phyloP scores from a whole-genome alignment of 2,329 filamentous ascomycete genomes.

The Coniochaeta prunicola region DNA sequence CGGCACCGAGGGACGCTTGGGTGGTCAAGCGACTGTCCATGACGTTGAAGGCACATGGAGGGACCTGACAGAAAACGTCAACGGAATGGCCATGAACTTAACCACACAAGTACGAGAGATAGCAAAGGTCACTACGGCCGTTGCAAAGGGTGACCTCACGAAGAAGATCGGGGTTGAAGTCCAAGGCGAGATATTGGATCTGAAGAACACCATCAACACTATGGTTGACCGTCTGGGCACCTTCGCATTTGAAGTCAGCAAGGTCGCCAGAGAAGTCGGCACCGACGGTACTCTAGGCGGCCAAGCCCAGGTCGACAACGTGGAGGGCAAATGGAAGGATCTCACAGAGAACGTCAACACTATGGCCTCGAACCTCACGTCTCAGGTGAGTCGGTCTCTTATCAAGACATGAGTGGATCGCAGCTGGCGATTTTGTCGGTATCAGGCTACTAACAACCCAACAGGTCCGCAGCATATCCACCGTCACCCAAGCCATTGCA shows the following conservation, averaged over 20 bases:
- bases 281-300: constrained; percentile 92
- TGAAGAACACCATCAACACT: constrained; percentile 97
- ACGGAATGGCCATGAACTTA: constrained; percentile 97
- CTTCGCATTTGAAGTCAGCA: constrained; percentile 94
- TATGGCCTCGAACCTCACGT: constrained; percentile 61
- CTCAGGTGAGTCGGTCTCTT: constrained; percentile 39
- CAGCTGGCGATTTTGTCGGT: no score
- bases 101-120: constrained; percentile 98
- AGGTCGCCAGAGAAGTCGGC: constrained; percentile 90
- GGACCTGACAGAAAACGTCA: constrained; percentile 90
- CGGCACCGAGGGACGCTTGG: constrained; percentile 88
- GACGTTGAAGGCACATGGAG: constrained; percentile 97
- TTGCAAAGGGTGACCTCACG: constrained; percentile 87
- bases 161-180: constrained; percentile 95
- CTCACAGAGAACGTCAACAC: constrained; percentile 86
- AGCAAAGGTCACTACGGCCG: constrained; percentile 90
- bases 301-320: constrained; percentile 87
- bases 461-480: constrained; percentile 83
- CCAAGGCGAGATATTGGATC: constrained; percentile 85
- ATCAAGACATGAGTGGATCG: neutral
- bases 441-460: neutral
- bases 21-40: constrained; percentile 91
- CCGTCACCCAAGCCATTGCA: constrained; percentile 90
- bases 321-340: constrained; percentile 97
- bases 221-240: constrained; percentile 97